Evolutionary conservation across 2,329 filamentous ascomycete genomes (phyloP), one percentile per base, ranked within the genome.

Genomic region (Westerdykella aurantiaca): DNA sequence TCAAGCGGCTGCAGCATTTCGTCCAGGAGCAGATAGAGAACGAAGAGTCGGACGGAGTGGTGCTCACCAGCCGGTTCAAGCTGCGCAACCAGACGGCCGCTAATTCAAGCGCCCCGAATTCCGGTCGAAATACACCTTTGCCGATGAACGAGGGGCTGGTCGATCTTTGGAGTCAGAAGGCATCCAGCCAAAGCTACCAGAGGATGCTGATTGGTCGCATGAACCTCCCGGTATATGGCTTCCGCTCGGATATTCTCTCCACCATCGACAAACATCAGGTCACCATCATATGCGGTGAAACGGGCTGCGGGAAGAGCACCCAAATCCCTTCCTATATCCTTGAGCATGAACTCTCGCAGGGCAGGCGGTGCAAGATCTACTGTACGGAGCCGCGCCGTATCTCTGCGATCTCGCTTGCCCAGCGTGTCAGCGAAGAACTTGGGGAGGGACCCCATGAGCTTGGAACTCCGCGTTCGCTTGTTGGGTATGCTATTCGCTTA

Each of bases 301-400:
- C 93, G 2, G 93, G 93, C 54, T 96, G 86, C 64, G 93, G 93
- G 51, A 98, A 98, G 73, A 96, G 89, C 67, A 98, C 93, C 0
- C 93, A 98, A 60, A 85, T 96, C n/a, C 93, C 93, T 5, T 84
- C 90, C 0, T 97, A 94, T 61, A 80, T 98, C 42, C 74, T 98
- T 6, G 93, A 98, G 65, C 81, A 95, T 57, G 85, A 96, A 60
- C 77, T 98, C 39, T 79, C 81, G 3, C 79, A 84, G 49, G 91
- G 90, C 4, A 84, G 82, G 51, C 73, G 81, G 5, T 97, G 90
- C 69, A 96, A 95, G 60, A 83, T 98, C 10, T 97, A 91, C 64
- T 95, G 93, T 63, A 96, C 93, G 0, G 90, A 98, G 63, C 93
- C 93, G 31, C 82, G 93, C 35, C 83, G 93, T 63, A 98, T 98